phyloP scores from a whole-genome alignment of 352 stramenopile species.

The Phytophthora colocasiae region DNA sequence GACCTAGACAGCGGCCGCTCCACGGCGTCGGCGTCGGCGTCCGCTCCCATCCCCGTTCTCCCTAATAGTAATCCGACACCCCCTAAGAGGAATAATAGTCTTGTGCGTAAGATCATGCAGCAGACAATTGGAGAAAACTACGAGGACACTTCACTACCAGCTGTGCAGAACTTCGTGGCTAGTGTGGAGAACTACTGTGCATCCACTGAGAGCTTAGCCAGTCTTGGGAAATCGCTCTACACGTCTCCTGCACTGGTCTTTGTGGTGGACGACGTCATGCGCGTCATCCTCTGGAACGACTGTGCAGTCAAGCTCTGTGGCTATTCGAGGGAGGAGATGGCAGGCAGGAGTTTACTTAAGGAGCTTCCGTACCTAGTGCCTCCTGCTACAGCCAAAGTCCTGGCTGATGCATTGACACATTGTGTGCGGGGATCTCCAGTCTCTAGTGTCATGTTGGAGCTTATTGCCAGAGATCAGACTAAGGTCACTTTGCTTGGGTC shows the following conservation, averaged over 20 bases:
- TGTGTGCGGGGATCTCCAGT: conserved; percentile 66
- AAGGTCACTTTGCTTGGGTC: conserved; percentile 74
- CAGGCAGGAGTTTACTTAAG: conserved; percentile 70
- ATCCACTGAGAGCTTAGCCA: conserved; percentile 79
- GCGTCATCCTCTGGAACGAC: conserved; percentile 90
- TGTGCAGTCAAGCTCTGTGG: conserved; percentile 72
- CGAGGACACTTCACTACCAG: conserved; percentile 68
- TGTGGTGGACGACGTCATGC: conserved; percentile 86
- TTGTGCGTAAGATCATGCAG: conserved; percentile 79
- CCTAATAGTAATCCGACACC: conserved; percentile 1
- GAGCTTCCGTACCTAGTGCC: conserved; percentile 79
- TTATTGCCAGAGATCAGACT: conserved; percentile 60
- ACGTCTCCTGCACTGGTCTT: conserved; percentile 79
- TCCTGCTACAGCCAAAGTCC: conserved; percentile 51
- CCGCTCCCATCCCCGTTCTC: conserved; percentile 1
- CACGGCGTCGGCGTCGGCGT: conserved; percentile 12
- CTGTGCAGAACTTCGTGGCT: conserved; percentile 79
- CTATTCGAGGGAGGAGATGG: conserved; percentile 86
- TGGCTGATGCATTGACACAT: conserved; percentile 67
- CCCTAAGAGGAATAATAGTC: conserved; percentile 47
- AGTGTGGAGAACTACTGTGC: conserved; percentile 80
- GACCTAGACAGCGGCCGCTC: conserved; percentile 65
- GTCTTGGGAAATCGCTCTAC: conserved; percentile 86
- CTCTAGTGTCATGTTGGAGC: conserved; percentile 62
- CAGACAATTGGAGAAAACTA: conserved; percentile 82